Evolutionary conservation across 768 basidiomycete species (phyloP).

Genomic region (Mrakia blollopis): DNA sequence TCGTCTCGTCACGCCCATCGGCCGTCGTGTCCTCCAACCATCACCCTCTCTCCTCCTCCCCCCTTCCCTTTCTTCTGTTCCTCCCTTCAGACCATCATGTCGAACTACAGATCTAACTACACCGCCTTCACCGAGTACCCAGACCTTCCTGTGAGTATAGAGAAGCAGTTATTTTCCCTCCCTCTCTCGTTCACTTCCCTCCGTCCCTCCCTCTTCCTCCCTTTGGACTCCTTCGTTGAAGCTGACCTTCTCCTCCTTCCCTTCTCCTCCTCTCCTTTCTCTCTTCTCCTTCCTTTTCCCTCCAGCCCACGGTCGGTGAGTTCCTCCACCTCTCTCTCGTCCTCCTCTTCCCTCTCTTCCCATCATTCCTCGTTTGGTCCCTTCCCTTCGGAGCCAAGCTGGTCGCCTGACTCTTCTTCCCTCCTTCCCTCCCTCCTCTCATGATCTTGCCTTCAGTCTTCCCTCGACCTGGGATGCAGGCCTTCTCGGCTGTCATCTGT

Average conservation of each 20-base stretch:
- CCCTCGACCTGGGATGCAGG: slow-evolving; percentile 28
- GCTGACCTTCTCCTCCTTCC: neutral
- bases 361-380: neutral
- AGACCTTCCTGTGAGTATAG: neutral
- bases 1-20: neutral
- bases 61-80: neutral
- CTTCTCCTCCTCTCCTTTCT: neutral
- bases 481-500: slow-evolving; percentile 28
- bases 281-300: neutral
- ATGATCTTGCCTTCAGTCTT: slow-evolving; percentile 3
- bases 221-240: neutral
- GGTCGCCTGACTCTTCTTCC: neutral
- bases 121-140: slow-evolving; percentile 25
- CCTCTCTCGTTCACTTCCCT: neutral
- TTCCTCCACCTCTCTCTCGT: neutral
- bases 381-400: no score
- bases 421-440: neutral
- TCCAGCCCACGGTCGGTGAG: neutral
- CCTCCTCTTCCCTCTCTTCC: neutral
- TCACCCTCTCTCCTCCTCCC: neutral
- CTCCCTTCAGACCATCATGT: neutral
- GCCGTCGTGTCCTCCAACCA: neutral
- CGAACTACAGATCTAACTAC: neutral
- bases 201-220: neutral
- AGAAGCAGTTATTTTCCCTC: neutral